phyloP scores from a whole-genome alignment of 2,329 filamentous ascomycete species.

The Ophiostoma sp. region DNA sequence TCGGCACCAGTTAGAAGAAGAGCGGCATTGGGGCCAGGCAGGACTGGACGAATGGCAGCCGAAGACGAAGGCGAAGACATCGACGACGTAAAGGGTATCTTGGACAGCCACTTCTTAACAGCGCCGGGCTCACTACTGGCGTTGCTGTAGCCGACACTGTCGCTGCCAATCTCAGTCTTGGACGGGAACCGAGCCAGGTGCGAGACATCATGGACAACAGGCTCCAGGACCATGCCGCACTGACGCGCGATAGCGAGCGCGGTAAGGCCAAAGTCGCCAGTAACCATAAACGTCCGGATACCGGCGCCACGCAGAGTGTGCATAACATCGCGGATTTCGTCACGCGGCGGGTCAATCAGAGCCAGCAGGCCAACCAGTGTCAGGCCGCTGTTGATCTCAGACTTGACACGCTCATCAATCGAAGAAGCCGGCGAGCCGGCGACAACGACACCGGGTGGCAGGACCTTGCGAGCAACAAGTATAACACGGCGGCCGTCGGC shows the following conservation, averaged over 20 bases:
- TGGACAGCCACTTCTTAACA: constrained; percentile 36
- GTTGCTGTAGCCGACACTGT: not conserved
- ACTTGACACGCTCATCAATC: constrained; percentile 41
- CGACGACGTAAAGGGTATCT: not conserved
- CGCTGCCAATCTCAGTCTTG: not conserved
- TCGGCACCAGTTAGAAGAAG: constrained; percentile 63
- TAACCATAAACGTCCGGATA: constrained; percentile 74
- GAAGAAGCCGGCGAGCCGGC: constrained; percentile 32
- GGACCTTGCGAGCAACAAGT: constrained; percentile 57
- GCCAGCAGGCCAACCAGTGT: constrained; percentile 69
- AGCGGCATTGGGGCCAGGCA: constrained; percentile 32
- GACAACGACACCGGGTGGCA: constrained; percentile 42
- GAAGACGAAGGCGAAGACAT: not conserved
- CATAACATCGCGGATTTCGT: constrained; percentile 64
- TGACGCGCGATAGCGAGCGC: constrained; percentile 58
- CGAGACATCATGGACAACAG: not conserved
- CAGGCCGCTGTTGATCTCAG: constrained; percentile 52
- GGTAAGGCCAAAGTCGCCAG: constrained; percentile 71
- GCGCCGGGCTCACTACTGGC: constrained; percentile 34
- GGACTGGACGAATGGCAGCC: not conserved
- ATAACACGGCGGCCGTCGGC: constrained; percentile 63
- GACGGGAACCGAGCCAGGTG: not conserved
- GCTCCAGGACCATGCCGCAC: constrained; percentile 58
- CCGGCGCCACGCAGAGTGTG: constrained; percentile 61
- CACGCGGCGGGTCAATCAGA: constrained; percentile 71